Evolutionary conservation across 192 early-diverging fungal species (phyloP).

Genomic region (Coemansia sp.): DNA sequence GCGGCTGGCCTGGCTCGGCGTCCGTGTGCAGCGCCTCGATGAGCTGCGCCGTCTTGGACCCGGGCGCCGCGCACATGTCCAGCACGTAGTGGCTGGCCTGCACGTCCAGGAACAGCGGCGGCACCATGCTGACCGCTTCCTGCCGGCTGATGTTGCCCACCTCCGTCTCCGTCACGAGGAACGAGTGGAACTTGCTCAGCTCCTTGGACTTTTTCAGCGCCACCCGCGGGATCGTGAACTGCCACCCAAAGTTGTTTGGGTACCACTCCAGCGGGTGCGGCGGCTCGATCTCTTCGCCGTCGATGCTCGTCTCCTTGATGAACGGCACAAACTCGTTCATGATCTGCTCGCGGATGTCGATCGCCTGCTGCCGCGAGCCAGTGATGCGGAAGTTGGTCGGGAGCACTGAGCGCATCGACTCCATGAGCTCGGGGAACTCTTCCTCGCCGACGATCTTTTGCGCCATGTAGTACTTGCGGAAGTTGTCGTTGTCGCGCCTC

Average conservation of each 20-base stretch:
- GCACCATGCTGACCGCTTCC: conserved; percentile 98
- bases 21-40: conserved; percentile 78
- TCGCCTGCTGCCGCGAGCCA: conserved; percentile 69
- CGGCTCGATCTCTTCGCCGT: conserved; percentile 74
- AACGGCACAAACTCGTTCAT: conserved; percentile 63
- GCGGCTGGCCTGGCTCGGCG: conserved; percentile 57
- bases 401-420: conserved; percentile 69
- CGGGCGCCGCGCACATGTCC: conserved; percentile 98
- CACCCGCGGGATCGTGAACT: conserved; percentile 75
- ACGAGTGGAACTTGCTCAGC: conserved; percentile 86
- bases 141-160: conserved; percentile 96
- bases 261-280: conserved; percentile 85
- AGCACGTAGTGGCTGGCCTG: conserved; percentile 84
- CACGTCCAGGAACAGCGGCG: conserved; percentile 91
- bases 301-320: conserved; percentile 60
- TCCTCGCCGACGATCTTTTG: conserved; percentile 71
- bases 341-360: conserved; percentile 57
- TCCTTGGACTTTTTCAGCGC: conserved; percentile 77
- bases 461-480: conserved; percentile 55
- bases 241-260: conserved; percentile 92
- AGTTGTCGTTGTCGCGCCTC: conserved; percentile 52
- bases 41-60: conserved; percentile 96
- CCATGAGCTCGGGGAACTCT: conserved; percentile 81
- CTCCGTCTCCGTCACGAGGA: conserved; percentile 97
- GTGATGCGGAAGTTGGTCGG: conserved; percentile 96